Percentiles rank a stretch among this genome's conserved stretches.
Evolutionary conservation across 306 rosid species (phyloP).

Genomic region (Acacia melanoxylon): DNA sequence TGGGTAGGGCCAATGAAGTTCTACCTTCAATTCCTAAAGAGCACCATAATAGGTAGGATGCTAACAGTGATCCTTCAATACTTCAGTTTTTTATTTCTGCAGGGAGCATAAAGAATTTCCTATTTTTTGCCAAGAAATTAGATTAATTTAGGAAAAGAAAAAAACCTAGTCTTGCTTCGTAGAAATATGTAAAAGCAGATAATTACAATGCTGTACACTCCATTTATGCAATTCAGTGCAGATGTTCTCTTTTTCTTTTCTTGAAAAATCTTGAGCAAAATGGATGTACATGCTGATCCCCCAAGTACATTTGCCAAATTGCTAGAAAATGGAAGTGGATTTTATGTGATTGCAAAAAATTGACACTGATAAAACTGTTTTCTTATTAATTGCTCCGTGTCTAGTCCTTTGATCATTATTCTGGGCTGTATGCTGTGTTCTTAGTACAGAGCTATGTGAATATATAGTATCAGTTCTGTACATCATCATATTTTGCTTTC

Average conservation of each 20-base stretch:
- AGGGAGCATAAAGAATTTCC: background rate
- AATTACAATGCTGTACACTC: background rate
- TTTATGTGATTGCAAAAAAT: slow-evolving; percentile 18
- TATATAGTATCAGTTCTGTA: background rate
- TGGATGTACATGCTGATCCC: slow-evolving; percentile 19
- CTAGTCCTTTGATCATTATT: background rate
- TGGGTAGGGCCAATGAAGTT: slow-evolving; percentile 84
- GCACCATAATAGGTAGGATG: slow-evolving; percentile 43
- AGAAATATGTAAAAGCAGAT: background rate
- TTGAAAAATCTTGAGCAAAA: background rate
- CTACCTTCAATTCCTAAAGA: slow-evolving; percentile 95
- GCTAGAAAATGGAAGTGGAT: background rate
- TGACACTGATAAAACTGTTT: background rate
- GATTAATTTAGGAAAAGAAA: background rate
- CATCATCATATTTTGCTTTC: slow-evolving; percentile 16
- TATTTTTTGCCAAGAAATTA: background rate
- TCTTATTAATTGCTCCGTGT: background rate
- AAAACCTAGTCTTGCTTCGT: background rate
- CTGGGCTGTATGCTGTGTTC: slow-evolving; percentile 4
- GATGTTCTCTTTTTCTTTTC: background rate
- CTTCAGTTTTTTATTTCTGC: background rate
- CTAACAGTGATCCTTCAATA: background rate
- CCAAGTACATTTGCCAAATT: slow-evolving; percentile 15
- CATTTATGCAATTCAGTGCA: background rate
- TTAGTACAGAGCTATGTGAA: background rate